Conservation (phyloP, 768 basidiomycete species). For the Pisolithus sp. region DNA sequence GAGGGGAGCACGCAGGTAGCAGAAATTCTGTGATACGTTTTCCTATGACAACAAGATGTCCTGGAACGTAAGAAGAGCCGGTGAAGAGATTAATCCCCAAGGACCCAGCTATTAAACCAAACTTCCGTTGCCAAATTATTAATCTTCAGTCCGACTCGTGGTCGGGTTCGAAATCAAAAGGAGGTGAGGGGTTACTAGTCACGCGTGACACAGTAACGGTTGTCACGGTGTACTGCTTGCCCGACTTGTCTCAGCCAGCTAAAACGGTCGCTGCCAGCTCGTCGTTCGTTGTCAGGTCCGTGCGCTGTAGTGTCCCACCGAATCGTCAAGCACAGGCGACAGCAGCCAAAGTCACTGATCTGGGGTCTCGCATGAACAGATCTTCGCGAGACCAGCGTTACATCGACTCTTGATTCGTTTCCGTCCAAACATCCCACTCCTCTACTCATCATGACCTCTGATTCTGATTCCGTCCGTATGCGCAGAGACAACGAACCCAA, state of each 20-base stretch:
- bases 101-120: background rate
- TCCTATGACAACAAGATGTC: no score
- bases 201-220: background rate
- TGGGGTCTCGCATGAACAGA: conserved; percentile 9
- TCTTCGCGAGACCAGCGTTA: conserved; percentile 6
- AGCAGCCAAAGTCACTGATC: background rate
- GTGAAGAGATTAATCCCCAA: background rate
- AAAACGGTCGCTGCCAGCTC: no score
- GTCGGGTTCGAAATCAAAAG: background rate
- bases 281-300: no score
- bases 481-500: conserved; percentile 19
- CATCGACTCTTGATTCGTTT: conserved; percentile 7
- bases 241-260: no score
- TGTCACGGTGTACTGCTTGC: conserved; percentile 3
- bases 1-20: no score
- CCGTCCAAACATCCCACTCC: conserved; percentile 1
- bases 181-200: conserved; percentile 13
- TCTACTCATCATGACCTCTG: conserved; percentile 22
- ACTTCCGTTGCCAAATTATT: background rate
- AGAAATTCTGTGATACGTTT: no score
- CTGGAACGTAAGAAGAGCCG: background rate
- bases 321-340: no score
- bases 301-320: no score
- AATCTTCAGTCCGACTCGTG: no score
- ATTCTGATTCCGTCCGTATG: conserved; percentile 23